A percentile compares a stretch with the other conserved stretches of the same genome.
These are phyloP conservation scores for Claviceps sp. DNA, from an alignment of 2,329 filamentous ascomycete genomes.

Conservation along the genomic window DNA sequence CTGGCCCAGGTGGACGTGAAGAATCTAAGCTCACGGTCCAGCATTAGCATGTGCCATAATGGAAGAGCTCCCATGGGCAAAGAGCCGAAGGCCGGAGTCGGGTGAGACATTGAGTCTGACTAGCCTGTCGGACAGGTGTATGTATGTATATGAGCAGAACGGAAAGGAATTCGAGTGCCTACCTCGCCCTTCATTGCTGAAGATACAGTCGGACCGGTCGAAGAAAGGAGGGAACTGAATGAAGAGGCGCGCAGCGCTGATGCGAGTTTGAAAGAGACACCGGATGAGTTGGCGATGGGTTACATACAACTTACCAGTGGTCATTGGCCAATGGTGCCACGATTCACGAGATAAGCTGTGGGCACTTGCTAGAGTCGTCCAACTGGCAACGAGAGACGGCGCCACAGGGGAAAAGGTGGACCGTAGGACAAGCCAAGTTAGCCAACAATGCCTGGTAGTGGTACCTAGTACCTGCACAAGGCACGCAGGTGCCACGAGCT, in stretches of 20 bases:
- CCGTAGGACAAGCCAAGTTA: not conserved
- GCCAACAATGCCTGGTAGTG: not conserved
- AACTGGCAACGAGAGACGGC: constrained; percentile 2
- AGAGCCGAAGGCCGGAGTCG: not conserved
- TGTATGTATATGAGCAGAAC: not conserved
- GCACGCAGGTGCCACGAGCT: too few species aligned
- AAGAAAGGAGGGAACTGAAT: constrained; percentile 6
- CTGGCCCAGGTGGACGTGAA: constrained; percentile 53
- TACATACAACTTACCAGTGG: not conserved
- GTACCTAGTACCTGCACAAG: constrained; percentile 4
- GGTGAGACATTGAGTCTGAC: not conserved
- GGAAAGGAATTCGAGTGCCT: constrained; percentile 15
- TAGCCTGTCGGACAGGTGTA: not conserved
- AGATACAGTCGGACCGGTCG: constrained; percentile 9
- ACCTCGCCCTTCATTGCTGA: constrained; percentile 41
- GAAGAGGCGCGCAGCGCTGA: constrained; percentile 23
- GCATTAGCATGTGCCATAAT: constrained; percentile 5
- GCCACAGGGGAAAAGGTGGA: constrained; percentile 3
- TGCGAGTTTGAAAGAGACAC: constrained; percentile 10
- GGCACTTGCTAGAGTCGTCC: constrained; percentile 3
- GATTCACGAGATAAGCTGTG: not conserved
- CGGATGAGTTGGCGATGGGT: constrained; percentile 19
- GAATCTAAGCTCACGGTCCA: constrained; percentile 29
- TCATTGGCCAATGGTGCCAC: too few species aligned
- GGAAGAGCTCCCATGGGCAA: not conserved